Evolutionary conservation across 305 asterid species (phyloP), one percentile per base, ranked within the genome.

Genomic region (Rubia peregrina): DNA sequence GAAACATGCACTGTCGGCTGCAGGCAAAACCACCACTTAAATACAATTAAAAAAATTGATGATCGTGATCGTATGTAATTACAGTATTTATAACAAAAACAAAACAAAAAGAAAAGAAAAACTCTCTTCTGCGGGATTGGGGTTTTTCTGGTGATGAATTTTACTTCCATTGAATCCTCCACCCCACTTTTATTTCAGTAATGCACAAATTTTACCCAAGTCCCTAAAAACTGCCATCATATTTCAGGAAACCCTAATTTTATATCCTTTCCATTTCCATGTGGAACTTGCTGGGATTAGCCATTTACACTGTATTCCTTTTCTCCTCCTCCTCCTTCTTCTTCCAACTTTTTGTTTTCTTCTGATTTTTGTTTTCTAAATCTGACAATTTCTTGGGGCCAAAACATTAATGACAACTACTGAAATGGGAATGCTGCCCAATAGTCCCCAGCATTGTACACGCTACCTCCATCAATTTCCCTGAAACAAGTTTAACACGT

Each of bases 391-490:
- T 79, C 10, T 71, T 66, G 61, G 67, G 78, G 46, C 48, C 75
- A 74, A 85, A 68, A 63, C 72, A 73, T 81, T 83, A 92, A 80
- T 80, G 84, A 80, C 98, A 92, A 82, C 96, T 90, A 61, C 83
- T 79, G 80, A 91, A 79, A 74, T 64, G 80, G 38, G 82, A 72
- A 61, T 77, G 77, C 42, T 81, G 84, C 57, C 94, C 98, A 75
- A 88, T 86, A 19, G 85, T 82, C 69, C 91, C 94, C 82, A 92
- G 80, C 83, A 88, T 71, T 40, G 74, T 77, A 78, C 96, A 92
- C 49, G 95, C 84, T 79, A 88, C 70, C 78, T 92, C 96, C 90
- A 92, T 30, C 83, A 92, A 78, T 78, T 77, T 92, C 83, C 98
- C 96, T 92, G 96, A 75, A 63, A 63, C 17, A 17, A 17, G 0